phyloP scores from a whole-genome alignment of 2,329 filamentous ascomycete genomes.

The Fusarium sp. region DNA sequence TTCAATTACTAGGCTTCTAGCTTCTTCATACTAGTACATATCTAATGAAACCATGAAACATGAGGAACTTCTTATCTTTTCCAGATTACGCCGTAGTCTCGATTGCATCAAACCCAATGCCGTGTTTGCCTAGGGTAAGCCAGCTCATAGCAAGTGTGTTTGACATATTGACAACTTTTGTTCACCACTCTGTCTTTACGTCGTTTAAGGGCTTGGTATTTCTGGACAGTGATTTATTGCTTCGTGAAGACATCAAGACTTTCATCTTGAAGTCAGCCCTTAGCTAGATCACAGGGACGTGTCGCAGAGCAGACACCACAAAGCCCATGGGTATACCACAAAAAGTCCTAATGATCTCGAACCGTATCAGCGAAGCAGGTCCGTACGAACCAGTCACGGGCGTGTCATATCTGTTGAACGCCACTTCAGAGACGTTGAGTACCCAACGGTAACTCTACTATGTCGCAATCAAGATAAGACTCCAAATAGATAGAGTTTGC shows the following conservation, averaged over 20 bases:
- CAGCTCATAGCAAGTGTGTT: background rate
- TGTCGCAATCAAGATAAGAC: background rate
- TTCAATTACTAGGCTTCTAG: slow-evolving; percentile 30
- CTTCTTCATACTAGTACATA: background rate
- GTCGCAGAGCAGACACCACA: background rate
- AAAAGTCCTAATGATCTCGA: background rate
- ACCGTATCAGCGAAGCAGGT: background rate
- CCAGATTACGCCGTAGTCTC: background rate
- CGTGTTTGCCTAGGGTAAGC: background rate
- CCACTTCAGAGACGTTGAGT: background rate
- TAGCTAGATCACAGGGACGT: background rate
- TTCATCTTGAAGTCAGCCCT: background rate
- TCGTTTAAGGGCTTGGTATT: background rate
- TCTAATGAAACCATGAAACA: background rate
- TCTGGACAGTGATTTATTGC: background rate
- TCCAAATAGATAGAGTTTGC: background rate
- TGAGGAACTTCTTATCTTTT: background rate
- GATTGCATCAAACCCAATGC: background rate
- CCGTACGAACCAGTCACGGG: background rate
- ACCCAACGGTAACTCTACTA: background rate
- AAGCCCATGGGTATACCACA: background rate
- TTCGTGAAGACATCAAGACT: background rate
- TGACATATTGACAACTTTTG: background rate
- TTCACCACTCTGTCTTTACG: background rate
- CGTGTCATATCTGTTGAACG: background rate